phyloP scores from a whole-genome alignment of 768 basidiomycete species.

The Asterophora parasitica region DNA sequence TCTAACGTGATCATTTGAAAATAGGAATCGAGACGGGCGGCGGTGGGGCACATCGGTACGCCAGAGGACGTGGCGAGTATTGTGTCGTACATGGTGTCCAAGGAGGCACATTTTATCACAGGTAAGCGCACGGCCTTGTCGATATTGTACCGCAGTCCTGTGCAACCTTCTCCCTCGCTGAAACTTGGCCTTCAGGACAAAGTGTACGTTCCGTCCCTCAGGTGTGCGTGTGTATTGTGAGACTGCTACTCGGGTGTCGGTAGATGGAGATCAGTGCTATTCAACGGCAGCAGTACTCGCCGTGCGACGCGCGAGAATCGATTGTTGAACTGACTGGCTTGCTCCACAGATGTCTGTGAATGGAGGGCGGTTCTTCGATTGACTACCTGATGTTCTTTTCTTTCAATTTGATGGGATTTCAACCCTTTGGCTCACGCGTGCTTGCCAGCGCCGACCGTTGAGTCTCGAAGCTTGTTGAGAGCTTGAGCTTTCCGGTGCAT shows the following conservation, averaged over 20 bases:
- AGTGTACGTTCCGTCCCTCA: constrained; percentile 4
- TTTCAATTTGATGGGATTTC: too few species aligned
- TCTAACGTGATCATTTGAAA: background rate
- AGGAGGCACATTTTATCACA: constrained; percentile 16
- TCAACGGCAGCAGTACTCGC: too few species aligned
- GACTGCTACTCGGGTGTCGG: too few species aligned
- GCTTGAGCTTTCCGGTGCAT: too few species aligned
- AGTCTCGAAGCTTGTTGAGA: too few species aligned
- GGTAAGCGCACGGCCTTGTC: constrained; percentile 2
- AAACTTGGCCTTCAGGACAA: constrained; percentile 6
- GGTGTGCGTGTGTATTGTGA: background rate
- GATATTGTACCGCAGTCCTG: too few species aligned
- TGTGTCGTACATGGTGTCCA: constrained; percentile 20
- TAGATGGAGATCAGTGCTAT: background rate
- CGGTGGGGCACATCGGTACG: constrained; percentile 5
- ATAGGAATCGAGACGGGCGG: background rate
- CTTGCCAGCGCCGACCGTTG: too few species aligned
- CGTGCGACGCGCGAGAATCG: too few species aligned
- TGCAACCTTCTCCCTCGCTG: background rate
- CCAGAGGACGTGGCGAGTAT: constrained; percentile 13
- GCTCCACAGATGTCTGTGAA: constrained; percentile 6
- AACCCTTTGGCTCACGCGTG: too few species aligned
- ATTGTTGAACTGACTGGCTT: background rate
- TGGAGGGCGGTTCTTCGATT: constrained; percentile 7
- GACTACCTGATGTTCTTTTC: background rate